Evolutionary conservation across 2,329 filamentous ascomycete species (phyloP).

Genomic region (Trichoderma brevicompactum): DNA sequence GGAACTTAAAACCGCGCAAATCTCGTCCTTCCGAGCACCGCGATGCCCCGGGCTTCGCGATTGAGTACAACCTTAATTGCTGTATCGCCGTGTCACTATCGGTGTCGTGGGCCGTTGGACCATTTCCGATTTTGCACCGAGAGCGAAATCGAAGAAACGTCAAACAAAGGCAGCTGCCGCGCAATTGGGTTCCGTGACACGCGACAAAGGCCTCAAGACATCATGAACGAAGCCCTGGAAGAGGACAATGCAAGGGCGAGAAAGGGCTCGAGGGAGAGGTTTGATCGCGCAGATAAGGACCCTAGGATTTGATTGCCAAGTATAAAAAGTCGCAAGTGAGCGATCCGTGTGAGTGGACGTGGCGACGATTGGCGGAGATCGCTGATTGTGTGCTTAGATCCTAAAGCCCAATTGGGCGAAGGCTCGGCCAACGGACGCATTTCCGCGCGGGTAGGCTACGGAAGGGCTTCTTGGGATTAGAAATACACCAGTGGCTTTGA

Average conservation of each 20-base stretch:
- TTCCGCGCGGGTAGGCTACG: conserved; percentile 14
- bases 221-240: background rate
- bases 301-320: background rate
- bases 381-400: conserved; percentile 27
- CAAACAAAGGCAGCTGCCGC: background rate
- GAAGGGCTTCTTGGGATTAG: conserved; percentile 11
- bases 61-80: background rate
- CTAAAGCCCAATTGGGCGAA: conserved; percentile 26
- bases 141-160: background rate
- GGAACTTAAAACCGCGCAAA: conserved; percentile 6
- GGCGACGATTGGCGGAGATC: conserved; percentile 23
- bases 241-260: background rate
- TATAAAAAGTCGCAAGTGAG: conserved; percentile 24
- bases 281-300: conserved; percentile 25
- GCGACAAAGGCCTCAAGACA: background rate
- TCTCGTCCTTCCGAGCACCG: background rate
- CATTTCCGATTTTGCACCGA: conserved; percentile 22
- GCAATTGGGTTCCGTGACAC: background rate
- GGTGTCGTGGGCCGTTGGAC: background rate
- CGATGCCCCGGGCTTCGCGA: background rate
- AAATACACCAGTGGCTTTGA: background rate
- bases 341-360: conserved; percentile 26
- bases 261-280: background rate
- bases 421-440: conserved; percentile 15
- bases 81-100: conserved; percentile 21